A percentile compares a stretch with the other conserved stretches of the same genome.
Conservation (phyloP, 2,329 filamentous ascomycete genomes). For the Dothiorella sarmentorum region DNA sequence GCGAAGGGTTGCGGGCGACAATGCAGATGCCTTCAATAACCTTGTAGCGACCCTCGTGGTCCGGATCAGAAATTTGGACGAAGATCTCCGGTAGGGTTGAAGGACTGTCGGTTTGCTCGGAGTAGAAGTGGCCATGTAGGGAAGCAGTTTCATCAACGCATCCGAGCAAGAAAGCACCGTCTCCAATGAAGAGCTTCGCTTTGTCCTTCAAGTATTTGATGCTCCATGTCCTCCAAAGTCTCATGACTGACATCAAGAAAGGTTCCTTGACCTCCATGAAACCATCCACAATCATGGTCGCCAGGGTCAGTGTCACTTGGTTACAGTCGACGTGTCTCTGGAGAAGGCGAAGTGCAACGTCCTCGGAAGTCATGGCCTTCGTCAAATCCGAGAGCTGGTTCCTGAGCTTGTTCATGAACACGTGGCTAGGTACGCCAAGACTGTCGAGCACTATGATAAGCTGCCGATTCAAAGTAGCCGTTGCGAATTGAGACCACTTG, state of each 20-base stretch:
- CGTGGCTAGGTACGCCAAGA: slow-evolving; percentile 64
- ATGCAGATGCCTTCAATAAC: slow-evolving; percentile 75
- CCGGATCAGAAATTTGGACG: slow-evolving; percentile 67
- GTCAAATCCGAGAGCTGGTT: slow-evolving; percentile 67
- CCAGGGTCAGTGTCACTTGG: slow-evolving; percentile 70
- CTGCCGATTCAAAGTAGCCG: slow-evolving; percentile 83
- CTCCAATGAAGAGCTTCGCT: slow-evolving; percentile 73
- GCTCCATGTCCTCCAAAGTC: slow-evolving; percentile 84
- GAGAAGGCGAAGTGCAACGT: slow-evolving; percentile 64
- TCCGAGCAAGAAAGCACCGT: slow-evolving; percentile 84
- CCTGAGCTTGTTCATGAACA: slow-evolving; percentile 66
- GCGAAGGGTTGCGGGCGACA: slow-evolving; percentile 85
- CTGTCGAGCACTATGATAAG: slow-evolving; percentile 80
- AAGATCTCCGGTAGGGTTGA: slow-evolving; percentile 75
- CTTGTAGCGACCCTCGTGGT: slow-evolving; percentile 53
- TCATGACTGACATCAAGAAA: slow-evolving; percentile 74
- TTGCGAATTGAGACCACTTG: slow-evolving; percentile 69
- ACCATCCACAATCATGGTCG: slow-evolving; percentile 71
- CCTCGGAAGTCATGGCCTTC: slow-evolving; percentile 63
- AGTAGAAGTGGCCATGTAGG: slow-evolving; percentile 66
- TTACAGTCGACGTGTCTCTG: slow-evolving; percentile 80
- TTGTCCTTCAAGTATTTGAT: slow-evolving; percentile 91
- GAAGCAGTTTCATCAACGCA: slow-evolving; percentile 81
- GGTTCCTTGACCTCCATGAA: slow-evolving; percentile 76
- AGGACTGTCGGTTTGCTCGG: slow-evolving; percentile 34